These are phyloP conservation scores for Lomentospora prolificans DNA, from an alignment of 2,329 filamentous ascomycete species.

Conservation along the genomic window DNA sequence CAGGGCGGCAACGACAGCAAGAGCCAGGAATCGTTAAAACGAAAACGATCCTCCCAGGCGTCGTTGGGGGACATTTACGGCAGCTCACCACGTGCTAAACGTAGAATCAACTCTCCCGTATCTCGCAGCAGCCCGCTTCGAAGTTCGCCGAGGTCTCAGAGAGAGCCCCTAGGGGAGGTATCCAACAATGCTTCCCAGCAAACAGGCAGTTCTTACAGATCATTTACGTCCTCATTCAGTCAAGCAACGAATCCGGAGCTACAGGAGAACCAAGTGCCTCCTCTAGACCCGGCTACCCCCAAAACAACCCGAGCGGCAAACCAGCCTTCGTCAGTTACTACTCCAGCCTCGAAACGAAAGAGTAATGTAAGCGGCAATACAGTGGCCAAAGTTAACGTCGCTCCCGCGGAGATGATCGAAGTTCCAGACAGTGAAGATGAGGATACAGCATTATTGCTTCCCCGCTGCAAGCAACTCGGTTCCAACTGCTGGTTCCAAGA, in stretches of 20 bases:
- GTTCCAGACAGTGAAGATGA: not conserved
- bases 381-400: not conserved
- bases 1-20: not conserved
- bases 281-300: too few species aligned
- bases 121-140: not conserved
- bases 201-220: not conserved
- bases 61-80: not conserved
- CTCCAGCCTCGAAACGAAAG: not conserved
- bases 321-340: not conserved
- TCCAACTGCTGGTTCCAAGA: constrained; percentile 27
- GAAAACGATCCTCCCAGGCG: not conserved
- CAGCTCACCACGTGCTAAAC: not conserved
- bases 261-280: not conserved
- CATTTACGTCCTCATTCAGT: not conserved
- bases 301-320: too few species aligned
- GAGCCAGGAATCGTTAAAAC: not conserved
- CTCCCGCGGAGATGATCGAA: not conserved
- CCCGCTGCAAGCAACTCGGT: constrained; percentile 23
- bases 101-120: not conserved
- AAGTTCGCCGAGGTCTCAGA: not conserved
- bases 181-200: not conserved
- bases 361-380: not conserved
- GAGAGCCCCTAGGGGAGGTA: not conserved
- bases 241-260: not conserved
- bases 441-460: not conserved